phyloP scores from a whole-genome alignment of 768 basidiomycete species.

The Lentinula sp. region DNA sequence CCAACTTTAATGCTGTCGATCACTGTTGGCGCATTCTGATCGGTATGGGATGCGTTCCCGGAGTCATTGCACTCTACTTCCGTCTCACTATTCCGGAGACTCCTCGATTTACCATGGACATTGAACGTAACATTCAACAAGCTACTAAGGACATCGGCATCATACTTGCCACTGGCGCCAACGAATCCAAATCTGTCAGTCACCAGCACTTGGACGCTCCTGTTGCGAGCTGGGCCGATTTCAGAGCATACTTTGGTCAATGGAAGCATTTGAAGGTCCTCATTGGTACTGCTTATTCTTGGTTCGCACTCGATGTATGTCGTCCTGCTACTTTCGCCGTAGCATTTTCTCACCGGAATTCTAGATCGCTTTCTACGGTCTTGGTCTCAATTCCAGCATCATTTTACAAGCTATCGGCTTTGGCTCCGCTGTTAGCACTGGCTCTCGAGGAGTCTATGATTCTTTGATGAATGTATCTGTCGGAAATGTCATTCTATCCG shows the following conservation, averaged over 20 bases:
- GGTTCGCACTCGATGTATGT: slow-evolving; percentile 83
- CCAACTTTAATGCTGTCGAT: slow-evolving; percentile 51
- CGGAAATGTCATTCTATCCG: slow-evolving; percentile 73
- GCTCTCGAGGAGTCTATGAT: slow-evolving; percentile 40
- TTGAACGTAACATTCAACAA: slow-evolving; percentile 37
- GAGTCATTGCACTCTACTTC: slow-evolving; percentile 80
- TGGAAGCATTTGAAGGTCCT: slow-evolving; percentile 80
- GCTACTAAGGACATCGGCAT: slow-evolving; percentile 76
- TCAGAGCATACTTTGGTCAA: slow-evolving; percentile 57
- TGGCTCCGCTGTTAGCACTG: slow-evolving; percentile 36
- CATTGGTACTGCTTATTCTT: slow-evolving; percentile 73
- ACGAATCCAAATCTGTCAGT: slow-evolving; percentile 18
- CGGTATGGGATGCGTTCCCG: slow-evolving; percentile 83
- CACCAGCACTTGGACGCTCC: slow-evolving; percentile 60
- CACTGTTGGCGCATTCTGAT: slow-evolving; percentile 84
- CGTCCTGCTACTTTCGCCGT: neutral
- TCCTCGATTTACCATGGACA: slow-evolving; percentile 78
- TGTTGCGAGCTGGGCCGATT: slow-evolving; percentile 64
- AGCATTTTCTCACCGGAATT: neutral
- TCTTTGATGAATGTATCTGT: slow-evolving; percentile 60
- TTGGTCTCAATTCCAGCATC: slow-evolving; percentile 77
- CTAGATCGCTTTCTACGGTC: slow-evolving; percentile 83
- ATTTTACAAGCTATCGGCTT: slow-evolving; percentile 75
- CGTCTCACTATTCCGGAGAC: slow-evolving; percentile 91
- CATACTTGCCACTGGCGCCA: slow-evolving; percentile 39